These are phyloP conservation scores for Globisporangium lucens DNA, from an alignment of 352 stramenopile species.

Conservation along the genomic window DNA sequence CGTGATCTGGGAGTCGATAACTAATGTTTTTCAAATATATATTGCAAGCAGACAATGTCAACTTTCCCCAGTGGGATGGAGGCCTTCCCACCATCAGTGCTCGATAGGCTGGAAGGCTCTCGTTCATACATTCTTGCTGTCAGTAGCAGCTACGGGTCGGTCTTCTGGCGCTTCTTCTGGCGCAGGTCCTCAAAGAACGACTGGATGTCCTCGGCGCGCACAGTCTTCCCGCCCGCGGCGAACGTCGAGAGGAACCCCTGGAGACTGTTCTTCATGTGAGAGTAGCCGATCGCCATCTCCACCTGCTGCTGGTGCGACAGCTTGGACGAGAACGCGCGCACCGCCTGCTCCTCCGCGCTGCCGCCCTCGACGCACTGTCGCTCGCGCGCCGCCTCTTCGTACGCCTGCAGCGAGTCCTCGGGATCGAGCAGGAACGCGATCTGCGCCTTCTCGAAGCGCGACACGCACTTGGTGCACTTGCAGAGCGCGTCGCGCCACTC, in stretches of 20 bases:
- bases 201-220: constrained; percentile 70
- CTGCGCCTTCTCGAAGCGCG: constrained; percentile 40
- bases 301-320: constrained; percentile 72
- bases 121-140: not conserved
- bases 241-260: constrained; percentile 64
- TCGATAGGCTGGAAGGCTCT: too few species aligned
- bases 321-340: constrained; percentile 49
- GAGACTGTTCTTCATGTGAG: constrained; percentile 68
- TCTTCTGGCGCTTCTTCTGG: constrained; percentile 56
- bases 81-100: too few species aligned
- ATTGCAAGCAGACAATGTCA: not conserved
- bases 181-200: constrained; percentile 60
- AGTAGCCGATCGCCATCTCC: constrained; percentile 71
- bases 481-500: constrained; percentile 63
- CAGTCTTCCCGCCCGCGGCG: constrained; percentile 54
- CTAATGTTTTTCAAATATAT: not conserved
- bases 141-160: constrained; percentile 22
- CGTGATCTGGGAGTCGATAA: too few species aligned
- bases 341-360: constrained; percentile 38
- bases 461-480: constrained; percentile 48
- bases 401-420: constrained; percentile 61
- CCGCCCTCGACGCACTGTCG: constrained; percentile 19
- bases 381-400: constrained; percentile 46
- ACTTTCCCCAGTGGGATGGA: too few species aligned
- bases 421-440: constrained; percentile 63